Evolutionary conservation across 495 filamentous ascomycete genomes (phyloP).

Genomic region (Hyaloscypha finlandica): DNA sequence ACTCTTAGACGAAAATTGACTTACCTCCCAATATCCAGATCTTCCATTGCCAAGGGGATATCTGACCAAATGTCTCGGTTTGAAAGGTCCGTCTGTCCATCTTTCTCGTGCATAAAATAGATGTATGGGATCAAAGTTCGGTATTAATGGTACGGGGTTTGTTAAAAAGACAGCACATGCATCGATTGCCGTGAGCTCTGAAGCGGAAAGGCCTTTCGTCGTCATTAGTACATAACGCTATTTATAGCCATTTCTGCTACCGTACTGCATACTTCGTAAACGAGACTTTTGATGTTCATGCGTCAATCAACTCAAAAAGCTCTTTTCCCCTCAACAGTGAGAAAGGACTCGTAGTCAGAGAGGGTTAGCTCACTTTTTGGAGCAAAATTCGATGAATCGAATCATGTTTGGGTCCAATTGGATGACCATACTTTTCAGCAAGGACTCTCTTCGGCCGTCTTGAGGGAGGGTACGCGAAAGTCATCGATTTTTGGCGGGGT

Average conservation of each 20-base stretch:
- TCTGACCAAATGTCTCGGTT: background rate
- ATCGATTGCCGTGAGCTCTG: background rate
- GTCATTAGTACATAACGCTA: background rate
- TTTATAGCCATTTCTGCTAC: background rate
- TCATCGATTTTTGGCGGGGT: background rate
- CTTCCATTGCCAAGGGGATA: conserved; percentile 1
- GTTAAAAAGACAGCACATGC: background rate
- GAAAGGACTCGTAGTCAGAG: background rate
- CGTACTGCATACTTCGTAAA: background rate
- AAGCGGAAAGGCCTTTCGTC: background rate
- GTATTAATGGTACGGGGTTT: background rate
- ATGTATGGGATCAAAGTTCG: background rate
- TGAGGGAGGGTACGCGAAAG: background rate
- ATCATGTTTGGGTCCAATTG: background rate
- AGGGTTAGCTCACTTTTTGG: background rate
- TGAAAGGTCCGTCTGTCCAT: background rate
- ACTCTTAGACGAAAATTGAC: background rate
- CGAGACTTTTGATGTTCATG: background rate
- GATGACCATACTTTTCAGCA: background rate
- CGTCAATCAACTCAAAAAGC: background rate
- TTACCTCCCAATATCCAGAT: background rate
- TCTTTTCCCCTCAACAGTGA: background rate
- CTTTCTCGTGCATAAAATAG: background rate
- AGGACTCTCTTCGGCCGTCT: background rate
- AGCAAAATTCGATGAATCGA: background rate